Evolutionary conservation across 495 filamentous ascomycete species (phyloP).

Genomic region (Talaromyces proteolyticus): DNA sequence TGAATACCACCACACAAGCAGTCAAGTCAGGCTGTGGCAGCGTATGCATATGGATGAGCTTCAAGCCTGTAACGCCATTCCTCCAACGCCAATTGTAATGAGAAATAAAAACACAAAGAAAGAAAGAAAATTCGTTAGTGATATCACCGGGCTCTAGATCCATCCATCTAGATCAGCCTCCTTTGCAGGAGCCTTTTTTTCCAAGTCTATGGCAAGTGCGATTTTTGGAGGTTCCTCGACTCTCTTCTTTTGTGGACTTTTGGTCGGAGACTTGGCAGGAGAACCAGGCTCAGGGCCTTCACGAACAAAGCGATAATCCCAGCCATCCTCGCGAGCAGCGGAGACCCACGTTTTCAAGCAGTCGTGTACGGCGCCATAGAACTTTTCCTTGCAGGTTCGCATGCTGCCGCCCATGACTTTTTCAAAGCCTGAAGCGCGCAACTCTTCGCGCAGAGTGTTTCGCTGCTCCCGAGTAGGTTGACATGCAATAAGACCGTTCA

Average conservation of each 20-base stretch:
- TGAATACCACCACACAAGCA: background rate
- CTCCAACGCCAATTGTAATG: conserved; percentile 9
- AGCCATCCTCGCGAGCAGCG: conserved; percentile 80
- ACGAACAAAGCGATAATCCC: conserved; percentile 70
- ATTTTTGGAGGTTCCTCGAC: conserved; percentile 38
- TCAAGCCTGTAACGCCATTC: background rate
- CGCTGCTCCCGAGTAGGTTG: conserved; percentile 66
- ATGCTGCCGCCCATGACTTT: conserved; percentile 78
- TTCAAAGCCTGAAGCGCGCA: conserved; percentile 86
- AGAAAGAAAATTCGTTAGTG: conserved; percentile 16
- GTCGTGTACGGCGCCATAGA: conserved; percentile 87
- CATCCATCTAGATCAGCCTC: conserved; percentile 29
- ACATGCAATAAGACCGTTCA: conserved; percentile 88
- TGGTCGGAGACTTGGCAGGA: conserved; percentile 36
- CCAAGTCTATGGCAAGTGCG: conserved; percentile 30
- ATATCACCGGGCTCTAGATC: conserved; percentile 25
- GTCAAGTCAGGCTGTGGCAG: background rate
- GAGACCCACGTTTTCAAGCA: conserved; percentile 84
- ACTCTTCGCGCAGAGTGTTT: conserved; percentile 68
- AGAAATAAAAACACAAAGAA: conserved; percentile 9
- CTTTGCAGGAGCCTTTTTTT: conserved; percentile 12
- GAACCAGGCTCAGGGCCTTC: conserved; percentile 55
- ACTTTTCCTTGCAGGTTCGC: conserved; percentile 93
- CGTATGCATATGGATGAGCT: background rate
- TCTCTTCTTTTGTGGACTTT: conserved; percentile 34